Conservation (phyloP, 2,329 filamentous ascomycete species). For the Xylaria sp. region DNA sequence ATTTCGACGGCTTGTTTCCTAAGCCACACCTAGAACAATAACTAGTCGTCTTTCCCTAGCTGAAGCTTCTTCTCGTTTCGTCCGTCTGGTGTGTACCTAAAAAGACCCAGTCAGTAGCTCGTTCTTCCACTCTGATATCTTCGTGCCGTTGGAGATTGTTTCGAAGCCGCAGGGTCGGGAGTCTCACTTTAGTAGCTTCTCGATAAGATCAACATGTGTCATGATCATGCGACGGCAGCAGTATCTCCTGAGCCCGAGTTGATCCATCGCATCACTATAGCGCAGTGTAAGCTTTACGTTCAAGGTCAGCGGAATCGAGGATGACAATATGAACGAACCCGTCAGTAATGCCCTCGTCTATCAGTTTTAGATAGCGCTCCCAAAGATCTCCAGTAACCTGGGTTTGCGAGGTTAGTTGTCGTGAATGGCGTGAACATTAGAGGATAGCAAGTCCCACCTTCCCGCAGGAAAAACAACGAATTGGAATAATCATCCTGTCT, state of each 20-base stretch:
- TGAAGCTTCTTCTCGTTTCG: slow-evolving; percentile 70
- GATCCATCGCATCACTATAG: slow-evolving; percentile 90
- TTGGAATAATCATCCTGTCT: slow-evolving; percentile 92
- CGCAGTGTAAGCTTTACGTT: slow-evolving; percentile 43
- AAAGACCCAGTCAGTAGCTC: slow-evolving; percentile 33
- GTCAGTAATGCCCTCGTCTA: slow-evolving; percentile 80
- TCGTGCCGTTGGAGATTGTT: neutral
- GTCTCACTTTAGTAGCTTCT: slow-evolving; percentile 92
- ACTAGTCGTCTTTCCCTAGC: slow-evolving; percentile 46
- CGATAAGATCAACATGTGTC: slow-evolving; percentile 98
- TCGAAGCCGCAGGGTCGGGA: neutral
- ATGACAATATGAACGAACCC: slow-evolving; percentile 68
- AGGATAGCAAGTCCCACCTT: slow-evolving; percentile 72
- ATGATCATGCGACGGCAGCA: slow-evolving; percentile 99
- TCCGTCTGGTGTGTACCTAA: slow-evolving; percentile 70
- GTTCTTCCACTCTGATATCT: neutral
- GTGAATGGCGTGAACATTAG: slow-evolving; percentile 14
- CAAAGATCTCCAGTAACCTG: slow-evolving; percentile 97
- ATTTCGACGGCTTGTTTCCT: slow-evolving; percentile 15
- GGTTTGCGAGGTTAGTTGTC: slow-evolving; percentile 35
- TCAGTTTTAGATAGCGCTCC: slow-evolving; percentile 91
- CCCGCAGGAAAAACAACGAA: slow-evolving; percentile 98
- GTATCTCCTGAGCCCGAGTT: slow-evolving; percentile 92
- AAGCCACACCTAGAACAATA: slow-evolving; percentile 11
- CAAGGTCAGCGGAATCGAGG: neutral